Evolutionary conservation across 2,329 filamentous ascomycete genomes (phyloP).

Genomic region (Phaeophleospora eucalypticola): DNA sequence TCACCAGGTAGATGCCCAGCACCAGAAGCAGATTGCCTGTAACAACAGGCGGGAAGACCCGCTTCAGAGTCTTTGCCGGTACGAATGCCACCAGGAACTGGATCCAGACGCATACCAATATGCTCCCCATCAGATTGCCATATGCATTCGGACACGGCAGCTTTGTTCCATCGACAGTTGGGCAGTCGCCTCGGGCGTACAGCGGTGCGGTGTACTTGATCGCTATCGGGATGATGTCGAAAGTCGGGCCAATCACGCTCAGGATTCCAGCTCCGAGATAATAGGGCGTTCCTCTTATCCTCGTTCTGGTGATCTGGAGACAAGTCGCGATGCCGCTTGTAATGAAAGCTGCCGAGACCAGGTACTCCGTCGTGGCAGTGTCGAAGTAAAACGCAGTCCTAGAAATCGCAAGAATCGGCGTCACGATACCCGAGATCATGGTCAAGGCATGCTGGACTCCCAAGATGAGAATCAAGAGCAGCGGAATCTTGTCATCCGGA

Average conservation of each 20-base stretch:
- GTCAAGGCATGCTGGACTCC: slow-evolving; percentile 19
- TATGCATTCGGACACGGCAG: slow-evolving; percentile 19
- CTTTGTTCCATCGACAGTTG: slow-evolving; percentile 9
- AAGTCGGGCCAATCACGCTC: slow-evolving; percentile 18
- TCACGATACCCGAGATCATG: slow-evolving; percentile 21
- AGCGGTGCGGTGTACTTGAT: slow-evolving; percentile 15
- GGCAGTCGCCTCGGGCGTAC: slow-evolving; percentile 13
- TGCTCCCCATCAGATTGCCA: slow-evolving; percentile 15
- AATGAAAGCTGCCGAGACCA: slow-evolving; percentile 20
- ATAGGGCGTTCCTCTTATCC: slow-evolving; percentile 14
- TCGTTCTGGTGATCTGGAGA: slow-evolving; percentile 15
- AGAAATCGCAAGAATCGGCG: slow-evolving; percentile 15
- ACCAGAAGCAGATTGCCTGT: slow-evolving; percentile 16
- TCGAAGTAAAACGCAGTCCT: slow-evolving; percentile 18
- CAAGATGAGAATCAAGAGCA: slow-evolving; percentile 20
- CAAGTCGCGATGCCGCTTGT: slow-evolving; percentile 19
- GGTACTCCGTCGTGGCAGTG: slow-evolving; percentile 12
- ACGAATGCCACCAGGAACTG: slow-evolving; percentile 18
- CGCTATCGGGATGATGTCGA: slow-evolving; percentile 20
- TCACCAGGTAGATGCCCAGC: slow-evolving; percentile 18
- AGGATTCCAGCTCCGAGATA: slow-evolving; percentile 16
- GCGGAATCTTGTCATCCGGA: slow-evolving; percentile 19
- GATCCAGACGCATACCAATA: slow-evolving; percentile 18
- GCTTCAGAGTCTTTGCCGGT: slow-evolving; percentile 15
- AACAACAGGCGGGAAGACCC: slow-evolving; percentile 16